Evolutionary conservation across 768 basidiomycete genomes (phyloP), one percentile per base, ranked within the genome.

Genomic region (Rhodotorula sphaerocarpa): DNA sequence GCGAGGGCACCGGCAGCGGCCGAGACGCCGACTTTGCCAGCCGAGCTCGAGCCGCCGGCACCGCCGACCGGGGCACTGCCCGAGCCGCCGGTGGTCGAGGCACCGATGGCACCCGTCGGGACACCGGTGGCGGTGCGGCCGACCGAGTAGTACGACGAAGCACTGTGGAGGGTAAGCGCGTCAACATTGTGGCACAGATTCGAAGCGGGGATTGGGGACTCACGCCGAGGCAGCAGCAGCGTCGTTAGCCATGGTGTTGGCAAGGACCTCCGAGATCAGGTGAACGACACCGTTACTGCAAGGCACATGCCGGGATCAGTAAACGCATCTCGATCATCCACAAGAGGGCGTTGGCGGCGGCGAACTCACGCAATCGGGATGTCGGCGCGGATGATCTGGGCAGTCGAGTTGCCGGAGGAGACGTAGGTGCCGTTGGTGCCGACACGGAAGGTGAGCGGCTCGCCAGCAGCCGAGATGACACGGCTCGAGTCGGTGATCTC

Each of bases 391-490:
- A 76, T 58, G 70, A 77, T 71, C 53, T 61, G 67, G 45, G 75
- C 75, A 28, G 72, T 70, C 7, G 66, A 61, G 55, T 72, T 72
- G 46, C 72, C 76, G 9, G 67, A 67, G 44, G 50, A 70, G 48
- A 76, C 77, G 57, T 65, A 76, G 12, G 71, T 51, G 5, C 74
- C 74, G 31, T 70, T 70, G 6, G 66, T 50, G 70, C 76, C 75
- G 55, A 70, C 63, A 12, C 58, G 65, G 69, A 77, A 76, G 2
- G 63, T 71, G 72, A 77, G 74, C 2, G 71, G 61, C 42, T 68
- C 56, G 27, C 77, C 77, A 18, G 64, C 74, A n/a, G 75, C 75
- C 7, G 75, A 75, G 50, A 72, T 73, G 59, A 73, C 75, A 65
- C 5, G 7, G 45, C n/a, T 28, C 10, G 5, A 3, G 7, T 73